These are phyloP conservation scores for Vitis rupestris DNA, from an alignment of 164 flowering plant species.

Conservation along the genomic window DNA sequence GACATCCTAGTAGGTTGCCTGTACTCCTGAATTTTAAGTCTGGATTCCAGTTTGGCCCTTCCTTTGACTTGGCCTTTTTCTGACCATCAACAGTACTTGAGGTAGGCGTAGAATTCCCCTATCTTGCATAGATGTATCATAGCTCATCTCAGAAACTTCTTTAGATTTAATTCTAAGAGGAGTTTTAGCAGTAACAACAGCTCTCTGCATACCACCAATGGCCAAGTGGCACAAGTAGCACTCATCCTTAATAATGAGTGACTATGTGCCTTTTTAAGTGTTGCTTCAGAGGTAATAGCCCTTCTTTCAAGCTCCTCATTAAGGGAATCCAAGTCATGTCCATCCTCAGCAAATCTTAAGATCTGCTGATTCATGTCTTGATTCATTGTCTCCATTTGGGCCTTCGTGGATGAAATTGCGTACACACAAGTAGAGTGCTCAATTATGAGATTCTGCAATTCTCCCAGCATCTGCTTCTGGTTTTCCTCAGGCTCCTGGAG, in stretches of 20 bases:
- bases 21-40: constrained; percentile 6
- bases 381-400: constrained; percentile 71
- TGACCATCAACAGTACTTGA: constrained; percentile 5
- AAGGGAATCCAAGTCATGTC: constrained; percentile 46
- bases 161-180: neutral
- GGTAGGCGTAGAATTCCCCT: neutral
- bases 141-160: constrained; percentile 1
- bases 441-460: constrained; percentile 74
- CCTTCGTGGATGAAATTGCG: constrained; percentile 54
- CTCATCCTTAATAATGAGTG: no score
- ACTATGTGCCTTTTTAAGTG: constrained; percentile 60
- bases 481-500: constrained; percentile 90
- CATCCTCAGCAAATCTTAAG: constrained; percentile 53
- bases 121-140: constrained; percentile 8
- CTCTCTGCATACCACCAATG: no score
- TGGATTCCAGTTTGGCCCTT: constrained; percentile 13
- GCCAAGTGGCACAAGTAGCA: no score
- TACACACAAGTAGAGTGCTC: constrained; percentile 79
- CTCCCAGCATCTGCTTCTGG: constrained; percentile 82
- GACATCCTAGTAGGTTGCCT: constrained; percentile 7
- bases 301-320: constrained; percentile 83
- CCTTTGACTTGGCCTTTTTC: constrained; percentile 27
- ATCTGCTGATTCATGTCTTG: constrained; percentile 61
- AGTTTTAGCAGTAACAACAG: no score
- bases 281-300: constrained; percentile 71